Conservation (phyloP, 306 rosid genomes). For the Rubus parviflorus region DNA sequence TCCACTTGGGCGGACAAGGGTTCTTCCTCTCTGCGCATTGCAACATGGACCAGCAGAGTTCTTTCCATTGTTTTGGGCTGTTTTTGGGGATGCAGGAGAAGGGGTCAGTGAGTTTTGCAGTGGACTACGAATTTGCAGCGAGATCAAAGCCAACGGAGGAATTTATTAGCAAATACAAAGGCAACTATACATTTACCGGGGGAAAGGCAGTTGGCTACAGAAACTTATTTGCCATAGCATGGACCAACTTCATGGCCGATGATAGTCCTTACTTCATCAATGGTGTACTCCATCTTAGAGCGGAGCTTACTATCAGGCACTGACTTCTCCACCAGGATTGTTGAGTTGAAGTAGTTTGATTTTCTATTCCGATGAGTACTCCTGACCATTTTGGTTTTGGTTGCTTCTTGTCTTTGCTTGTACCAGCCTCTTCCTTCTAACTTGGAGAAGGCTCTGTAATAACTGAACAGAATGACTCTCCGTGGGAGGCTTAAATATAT, state of each 20-base stretch:
- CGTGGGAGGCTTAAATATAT: conserved; percentile 12
- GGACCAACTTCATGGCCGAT: conserved; percentile 83
- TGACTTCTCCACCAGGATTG: conserved; percentile 27
- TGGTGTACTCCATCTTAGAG: conserved; percentile 91
- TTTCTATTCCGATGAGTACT: background rate
- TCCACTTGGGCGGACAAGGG: conserved; percentile 97
- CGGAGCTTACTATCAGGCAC: conserved; percentile 83
- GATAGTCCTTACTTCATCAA: conserved; percentile 84
- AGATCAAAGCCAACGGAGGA: conserved; percentile 80
- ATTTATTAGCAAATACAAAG: conserved; percentile 89
- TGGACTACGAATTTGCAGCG: conserved; percentile 94
- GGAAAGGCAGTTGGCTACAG: conserved; percentile 98
- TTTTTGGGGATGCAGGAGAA: conserved; percentile 98
- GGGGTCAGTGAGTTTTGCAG: conserved; percentile 87
- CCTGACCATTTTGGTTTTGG: conserved; percentile 21
- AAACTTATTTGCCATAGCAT: conserved; percentile 79
- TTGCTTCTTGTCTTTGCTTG: conserved; percentile 16
- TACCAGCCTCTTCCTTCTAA: conserved; percentile 2
- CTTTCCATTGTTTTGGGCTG: conserved; percentile 93
- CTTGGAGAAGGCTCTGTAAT: conserved; percentile 21
- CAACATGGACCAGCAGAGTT: conserved; percentile 97
- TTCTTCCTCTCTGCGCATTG: conserved; percentile 97
- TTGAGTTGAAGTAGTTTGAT: background rate
- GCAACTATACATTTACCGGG: conserved; percentile 92
- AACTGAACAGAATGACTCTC: conserved; percentile 10